These are phyloP conservation scores for Kodamaea sp. DNA, from an alignment of 1,139 yeast species.

Conservation along the genomic window DNA sequence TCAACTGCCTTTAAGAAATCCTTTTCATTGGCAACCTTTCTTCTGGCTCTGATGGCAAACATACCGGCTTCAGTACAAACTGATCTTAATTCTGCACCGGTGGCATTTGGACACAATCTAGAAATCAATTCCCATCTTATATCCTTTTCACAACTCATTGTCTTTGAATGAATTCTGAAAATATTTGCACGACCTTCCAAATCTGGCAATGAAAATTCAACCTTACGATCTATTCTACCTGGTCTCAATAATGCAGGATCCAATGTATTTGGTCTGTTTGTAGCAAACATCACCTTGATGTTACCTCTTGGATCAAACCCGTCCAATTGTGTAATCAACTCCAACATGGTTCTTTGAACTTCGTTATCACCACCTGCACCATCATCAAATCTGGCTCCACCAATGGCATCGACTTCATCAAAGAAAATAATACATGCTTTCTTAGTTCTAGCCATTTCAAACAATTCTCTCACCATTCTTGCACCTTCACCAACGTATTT, in stretches of 20 bases:
- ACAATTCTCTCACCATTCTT: conserved; percentile 95
- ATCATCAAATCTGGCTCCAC: conserved; percentile 98
- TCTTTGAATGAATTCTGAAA: conserved; percentile 92
- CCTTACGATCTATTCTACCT: conserved; percentile 97
- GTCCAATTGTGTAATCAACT: conserved; percentile 91
- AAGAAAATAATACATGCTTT: conserved; percentile 95
- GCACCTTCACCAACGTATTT: conserved; percentile 99
- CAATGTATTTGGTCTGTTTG: conserved; percentile 94
- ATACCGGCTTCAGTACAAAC: conserved; percentile 53
- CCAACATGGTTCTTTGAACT: conserved; percentile 98
- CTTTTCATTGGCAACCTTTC: conserved; percentile 97
- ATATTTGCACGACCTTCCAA: conserved; percentile 96
- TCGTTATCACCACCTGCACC: conserved; percentile 99
- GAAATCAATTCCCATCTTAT: conserved; percentile 98
- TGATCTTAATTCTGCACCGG: conserved; percentile 86
- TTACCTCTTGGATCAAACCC: conserved; percentile 99
- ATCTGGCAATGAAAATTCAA: conserved; percentile 93
- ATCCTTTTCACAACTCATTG: conserved; percentile 96
- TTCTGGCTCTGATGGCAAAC: conserved; percentile 97
- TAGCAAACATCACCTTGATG: conserved; percentile 98
- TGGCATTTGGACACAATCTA: conserved; percentile 93
- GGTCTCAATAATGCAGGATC: conserved; percentile 98
- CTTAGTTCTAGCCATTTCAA: conserved; percentile 97
- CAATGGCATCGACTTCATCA: conserved; percentile 97
- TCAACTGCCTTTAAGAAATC: conserved; percentile 97